Evolutionary conservation across 345 rosid species (phyloP).

Genomic region (Citrus mangshanensis): DNA sequence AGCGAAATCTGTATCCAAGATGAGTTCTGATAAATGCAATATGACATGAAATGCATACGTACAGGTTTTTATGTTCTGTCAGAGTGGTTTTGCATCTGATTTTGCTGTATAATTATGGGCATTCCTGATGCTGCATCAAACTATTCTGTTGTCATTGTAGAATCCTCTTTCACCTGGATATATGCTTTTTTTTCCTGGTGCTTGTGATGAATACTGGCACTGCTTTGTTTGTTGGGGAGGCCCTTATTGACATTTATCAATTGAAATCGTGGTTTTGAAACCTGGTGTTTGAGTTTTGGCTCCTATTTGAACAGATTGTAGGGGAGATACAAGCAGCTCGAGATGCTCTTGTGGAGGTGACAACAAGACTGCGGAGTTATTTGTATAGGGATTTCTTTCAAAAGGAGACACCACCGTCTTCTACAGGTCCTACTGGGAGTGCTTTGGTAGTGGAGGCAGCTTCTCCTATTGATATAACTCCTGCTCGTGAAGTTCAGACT

Average conservation of each 20-base stretch:
- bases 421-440: conserved; percentile 43
- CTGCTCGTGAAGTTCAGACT: conserved; percentile 48
- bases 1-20: neutral
- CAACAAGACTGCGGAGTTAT: conserved; percentile 66
- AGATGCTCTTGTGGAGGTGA: conserved; percentile 89
- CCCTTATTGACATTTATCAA: neutral
- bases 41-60: neutral
- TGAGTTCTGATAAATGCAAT: neutral
- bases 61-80: neutral
- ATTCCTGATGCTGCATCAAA: neutral
- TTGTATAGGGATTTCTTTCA: conserved; percentile 63
- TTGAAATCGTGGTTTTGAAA: conserved; percentile 7
- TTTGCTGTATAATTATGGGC: neutral
- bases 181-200: neutral
- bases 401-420: conserved; percentile 53
- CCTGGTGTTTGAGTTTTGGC: neutral
- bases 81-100: neutral
- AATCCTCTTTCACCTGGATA: neutral
- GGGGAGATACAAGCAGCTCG: conserved; percentile 94
- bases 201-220: neutral
- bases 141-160: neutral
- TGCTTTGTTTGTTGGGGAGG: neutral
- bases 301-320: conserved; percentile 55
- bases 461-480: conserved; percentile 43
- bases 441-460: conserved; percentile 50